These are phyloP conservation scores for Entomortierella lignicola DNA, from an alignment of 192 early-diverging fungal species.

Conservation along the genomic window DNA sequence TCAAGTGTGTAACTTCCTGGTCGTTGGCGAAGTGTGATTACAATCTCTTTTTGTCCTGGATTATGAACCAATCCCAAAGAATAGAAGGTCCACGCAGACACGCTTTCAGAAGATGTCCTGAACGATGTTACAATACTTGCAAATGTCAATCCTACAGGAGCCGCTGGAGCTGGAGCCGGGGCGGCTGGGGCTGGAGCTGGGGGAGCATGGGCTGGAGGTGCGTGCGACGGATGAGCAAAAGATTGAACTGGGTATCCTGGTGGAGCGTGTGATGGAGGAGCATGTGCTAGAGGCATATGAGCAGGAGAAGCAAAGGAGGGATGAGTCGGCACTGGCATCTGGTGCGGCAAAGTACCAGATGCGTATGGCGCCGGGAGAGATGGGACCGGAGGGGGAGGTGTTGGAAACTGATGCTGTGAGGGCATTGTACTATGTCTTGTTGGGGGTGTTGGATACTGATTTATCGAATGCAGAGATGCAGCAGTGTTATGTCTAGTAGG, in stretches of 20 bases:
- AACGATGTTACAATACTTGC: slow-evolving; percentile 46
- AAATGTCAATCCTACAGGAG: slow-evolving; percentile 28
- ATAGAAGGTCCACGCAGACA: slow-evolving; percentile 42
- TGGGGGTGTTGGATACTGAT: slow-evolving; percentile 11
- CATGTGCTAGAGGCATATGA: background rate
- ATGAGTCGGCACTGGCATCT: slow-evolving; percentile 24
- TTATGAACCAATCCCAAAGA: slow-evolving; percentile 29
- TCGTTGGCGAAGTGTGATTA: slow-evolving; percentile 41
- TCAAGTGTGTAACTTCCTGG: slow-evolving; percentile 37
- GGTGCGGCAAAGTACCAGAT: background rate
- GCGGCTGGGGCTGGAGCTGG: background rate
- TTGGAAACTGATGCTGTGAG: slow-evolving; percentile 16
- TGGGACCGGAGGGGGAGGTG: slow-evolving; percentile 10
- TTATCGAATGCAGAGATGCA: slow-evolving; percentile 4
- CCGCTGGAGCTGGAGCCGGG: background rate
- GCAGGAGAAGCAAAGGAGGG: no score
- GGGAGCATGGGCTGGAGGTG: slow-evolving; percentile 2
- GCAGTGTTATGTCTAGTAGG: slow-evolving; percentile 8
- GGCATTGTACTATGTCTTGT: slow-evolving; percentile 26
- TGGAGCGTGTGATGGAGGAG: background rate
- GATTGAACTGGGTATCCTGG: background rate
- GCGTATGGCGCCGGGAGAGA: slow-evolving; percentile 2
- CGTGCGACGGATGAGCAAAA: background rate
- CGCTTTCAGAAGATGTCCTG: slow-evolving; percentile 43
- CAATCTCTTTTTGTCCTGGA: slow-evolving; percentile 50